Evolutionary conservation across 805 yeast species (phyloP).

Genomic region (Kodamaea laetipori): DNA sequence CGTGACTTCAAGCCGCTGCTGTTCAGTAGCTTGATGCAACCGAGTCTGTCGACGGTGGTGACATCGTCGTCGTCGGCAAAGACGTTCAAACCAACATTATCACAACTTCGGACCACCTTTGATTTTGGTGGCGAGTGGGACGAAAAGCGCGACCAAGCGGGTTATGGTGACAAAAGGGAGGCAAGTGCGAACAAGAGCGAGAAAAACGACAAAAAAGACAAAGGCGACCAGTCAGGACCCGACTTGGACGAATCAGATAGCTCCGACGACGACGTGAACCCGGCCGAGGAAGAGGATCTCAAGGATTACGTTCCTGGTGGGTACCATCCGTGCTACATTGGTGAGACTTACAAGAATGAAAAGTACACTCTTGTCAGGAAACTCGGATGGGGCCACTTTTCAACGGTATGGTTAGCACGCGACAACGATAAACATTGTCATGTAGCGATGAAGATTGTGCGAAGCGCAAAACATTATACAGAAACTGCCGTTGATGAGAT

Average conservation of each 20-base stretch:
- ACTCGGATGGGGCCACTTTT: slow-evolving; percentile 98
- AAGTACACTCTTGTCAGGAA: slow-evolving; percentile 83
- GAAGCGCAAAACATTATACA: slow-evolving; percentile 87
- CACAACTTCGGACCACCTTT: slow-evolving; percentile 41
- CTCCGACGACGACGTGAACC: slow-evolving; percentile 26
- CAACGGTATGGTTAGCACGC: slow-evolving; percentile 90
- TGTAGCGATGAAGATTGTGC: slow-evolving; percentile 92
- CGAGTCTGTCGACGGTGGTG: slow-evolving; percentile 31
- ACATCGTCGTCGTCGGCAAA: slow-evolving; percentile 36
- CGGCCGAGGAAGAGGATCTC: slow-evolving; percentile 76
- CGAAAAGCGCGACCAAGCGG: too few species aligned
- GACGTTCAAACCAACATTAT: slow-evolving; percentile 37
- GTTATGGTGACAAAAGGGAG: too few species aligned
- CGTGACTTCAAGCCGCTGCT: slow-evolving; percentile 17
- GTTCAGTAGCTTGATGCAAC: slow-evolving; percentile 24
- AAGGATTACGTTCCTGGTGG: slow-evolving; percentile 92
- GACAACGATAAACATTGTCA: slow-evolving; percentile 58
- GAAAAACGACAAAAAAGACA: slow-evolving; percentile 12
- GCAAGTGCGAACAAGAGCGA: neutral
- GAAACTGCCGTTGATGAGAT: slow-evolving; percentile 96
- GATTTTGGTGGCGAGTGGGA: slow-evolving; percentile 17
- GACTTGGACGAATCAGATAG: slow-evolving; percentile 9
- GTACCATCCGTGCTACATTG: slow-evolving; percentile 90
- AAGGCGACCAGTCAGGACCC: too few species aligned
- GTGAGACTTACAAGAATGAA: slow-evolving; percentile 77